Conservation (phyloP, 371 early-diverging fungal genomes). For the Lichtheimia hyalospora region DNA sequence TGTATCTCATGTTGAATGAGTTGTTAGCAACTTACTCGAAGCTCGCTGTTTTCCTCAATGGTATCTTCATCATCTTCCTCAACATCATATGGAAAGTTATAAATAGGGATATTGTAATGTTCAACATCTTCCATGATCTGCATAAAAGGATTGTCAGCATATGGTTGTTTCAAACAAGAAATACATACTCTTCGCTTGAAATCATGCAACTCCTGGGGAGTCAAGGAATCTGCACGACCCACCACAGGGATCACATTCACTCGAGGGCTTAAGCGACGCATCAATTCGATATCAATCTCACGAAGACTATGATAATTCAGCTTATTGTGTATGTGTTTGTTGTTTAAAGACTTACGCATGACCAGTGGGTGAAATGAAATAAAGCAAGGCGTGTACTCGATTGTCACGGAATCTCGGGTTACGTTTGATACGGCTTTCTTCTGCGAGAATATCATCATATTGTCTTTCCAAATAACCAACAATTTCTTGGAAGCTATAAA, state of each 20-base stretch:
- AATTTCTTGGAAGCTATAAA: slow-evolving; percentile 73
- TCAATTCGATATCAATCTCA: slow-evolving; percentile 97
- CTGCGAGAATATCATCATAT: slow-evolving; percentile 94
- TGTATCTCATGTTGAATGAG: background rate
- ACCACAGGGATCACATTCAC: slow-evolving; percentile 95
- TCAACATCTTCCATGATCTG: slow-evolving; percentile 92
- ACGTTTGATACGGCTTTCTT: slow-evolving; percentile 93
- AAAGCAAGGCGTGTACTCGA: slow-evolving; percentile 96
- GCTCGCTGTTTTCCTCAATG: slow-evolving; percentile 93
- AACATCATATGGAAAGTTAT: slow-evolving; percentile 78
- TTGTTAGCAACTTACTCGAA: slow-evolving; percentile 51
- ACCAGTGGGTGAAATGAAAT: slow-evolving; percentile 97
- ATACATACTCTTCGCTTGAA: slow-evolving; percentile 80
- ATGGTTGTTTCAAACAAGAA: background rate
- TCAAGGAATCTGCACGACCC: slow-evolving; percentile 78
- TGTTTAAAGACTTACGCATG: slow-evolving; percentile 65
- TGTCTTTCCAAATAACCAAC: slow-evolving; percentile 92
- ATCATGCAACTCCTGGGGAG: slow-evolving; percentile 70
- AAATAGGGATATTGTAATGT: slow-evolving; percentile 90
- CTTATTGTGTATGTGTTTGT: background rate
- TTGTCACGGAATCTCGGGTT: slow-evolving; percentile 97
- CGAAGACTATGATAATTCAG: slow-evolving; percentile 62
- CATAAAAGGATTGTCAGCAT: background rate
- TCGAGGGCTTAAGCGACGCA: slow-evolving; percentile 89
- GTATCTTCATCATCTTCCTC: slow-evolving; percentile 92